Evolutionary conservation across 441 rosid species (phyloP), one percentile per base, ranked within the genome.

Genomic region (Erysimum cheiri): DNA sequence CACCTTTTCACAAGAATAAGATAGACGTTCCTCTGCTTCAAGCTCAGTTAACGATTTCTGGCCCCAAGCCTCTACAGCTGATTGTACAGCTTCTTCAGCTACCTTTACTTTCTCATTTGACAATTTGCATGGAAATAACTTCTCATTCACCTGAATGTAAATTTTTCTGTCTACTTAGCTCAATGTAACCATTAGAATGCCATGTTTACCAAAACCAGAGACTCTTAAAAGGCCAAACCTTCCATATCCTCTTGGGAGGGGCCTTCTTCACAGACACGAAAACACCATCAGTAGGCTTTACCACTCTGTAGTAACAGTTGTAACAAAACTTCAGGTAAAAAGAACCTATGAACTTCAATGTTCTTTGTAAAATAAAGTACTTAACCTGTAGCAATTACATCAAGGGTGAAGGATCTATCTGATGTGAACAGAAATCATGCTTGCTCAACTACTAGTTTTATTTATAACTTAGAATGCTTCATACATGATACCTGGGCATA

Each of bases 1-100:
- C 69, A 94, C 99, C 96, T 90, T 94, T 82, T 94, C 99, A 81
- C 97, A 94, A 76, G 89, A 90, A 77, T 94, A 94, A 55, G 99
- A 94, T 62, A 94, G 78, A 62, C 89, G 88, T 74, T 94, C 99
- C 82, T 94, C 99, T 47, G 98, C 96, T 85, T 88, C 98, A 55
- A 94, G 96, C 85, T 90, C 99, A 62, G 85, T 86, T 78, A 94
- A 77, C 8, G 93, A 90, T 77, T 78, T 87, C 82, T 83, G 91
- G 48, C 98, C 99, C 99, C 97, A 92, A 40, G 91, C 70, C 77
- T 83, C 85, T 44, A 80, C 92, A 72, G 98, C 96, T 68, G 81
- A 79, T 74, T 82, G 85, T 52, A 94, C 97, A 77, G 97, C 97
- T 79, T 87, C 94, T 72, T 90, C 99, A 11, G 94, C 92, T 81